Conservation (phyloP, 345 rosid species). For the Citrus hindsii region DNA sequence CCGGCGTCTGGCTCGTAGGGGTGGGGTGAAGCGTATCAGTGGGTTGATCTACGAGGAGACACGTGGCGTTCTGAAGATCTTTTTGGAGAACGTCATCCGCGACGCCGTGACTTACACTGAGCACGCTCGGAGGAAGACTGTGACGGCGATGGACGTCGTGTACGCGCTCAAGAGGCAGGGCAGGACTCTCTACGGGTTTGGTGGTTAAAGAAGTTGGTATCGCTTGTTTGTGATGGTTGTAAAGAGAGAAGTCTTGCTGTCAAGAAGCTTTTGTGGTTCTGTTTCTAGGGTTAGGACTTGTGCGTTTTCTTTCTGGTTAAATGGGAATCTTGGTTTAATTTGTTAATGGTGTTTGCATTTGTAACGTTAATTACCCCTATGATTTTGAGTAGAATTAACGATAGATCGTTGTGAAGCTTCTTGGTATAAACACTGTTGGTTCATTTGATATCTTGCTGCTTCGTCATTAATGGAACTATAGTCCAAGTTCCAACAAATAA, state of each 20-base stretch:
- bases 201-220: slow-evolving; percentile 24
- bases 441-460: too few species aligned
- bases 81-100: slow-evolving; percentile 52
- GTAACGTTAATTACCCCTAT: neutral
- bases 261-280: slow-evolving; percentile 16
- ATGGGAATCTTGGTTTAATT: neutral
- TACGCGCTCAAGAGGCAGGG: slow-evolving; percentile 67
- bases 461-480: too few species aligned
- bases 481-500: too few species aligned
- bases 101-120: slow-evolving; percentile 54
- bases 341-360: neutral
- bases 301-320: neutral
- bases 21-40: slow-evolving; percentile 58
- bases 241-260: slow-evolving; percentile 31
- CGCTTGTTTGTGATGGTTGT: neutral
- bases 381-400: neutral
- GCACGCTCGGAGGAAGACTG: slow-evolving; percentile 60
- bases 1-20: slow-evolving; percentile 55
- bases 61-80: slow-evolving; percentile 54
- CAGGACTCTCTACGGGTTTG: slow-evolving; percentile 55
- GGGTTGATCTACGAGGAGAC: slow-evolving; percentile 61
- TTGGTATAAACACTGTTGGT: too few species aligned
- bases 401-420: neutral
- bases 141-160: slow-evolving; percentile 63
- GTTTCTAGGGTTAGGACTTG: neutral